These are phyloP conservation scores for Globisporangium rhizosaccharum DNA, from an alignment of 352 stramenopile genomes.

Conservation along the genomic window DNA sequence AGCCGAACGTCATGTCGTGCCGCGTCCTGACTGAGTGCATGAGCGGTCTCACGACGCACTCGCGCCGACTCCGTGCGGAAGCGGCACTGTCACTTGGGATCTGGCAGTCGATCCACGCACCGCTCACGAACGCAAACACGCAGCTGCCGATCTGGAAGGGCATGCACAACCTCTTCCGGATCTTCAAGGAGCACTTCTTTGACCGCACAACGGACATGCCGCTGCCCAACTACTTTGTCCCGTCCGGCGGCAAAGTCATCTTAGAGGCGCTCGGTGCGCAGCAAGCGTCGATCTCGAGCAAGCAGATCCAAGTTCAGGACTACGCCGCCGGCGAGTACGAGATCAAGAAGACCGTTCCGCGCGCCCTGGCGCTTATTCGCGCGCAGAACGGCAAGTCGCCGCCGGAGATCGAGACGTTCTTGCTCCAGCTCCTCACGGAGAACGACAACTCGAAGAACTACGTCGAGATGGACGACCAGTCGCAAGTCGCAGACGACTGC, in stretches of 20 bases:
- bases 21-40: constrained; percentile 82
- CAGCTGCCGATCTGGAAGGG: constrained; percentile 79
- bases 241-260: constrained; percentile 78
- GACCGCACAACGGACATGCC: constrained; percentile 77
- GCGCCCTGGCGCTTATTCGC: constrained; percentile 67
- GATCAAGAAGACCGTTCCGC: constrained; percentile 84
- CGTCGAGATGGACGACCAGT: constrained; percentile 84
- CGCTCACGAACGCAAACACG: constrained; percentile 76
- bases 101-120: constrained; percentile 83
- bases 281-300: constrained; percentile 76
- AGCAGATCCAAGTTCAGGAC: constrained; percentile 84
- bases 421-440: constrained; percentile 72
- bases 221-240: constrained; percentile 84
- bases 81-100: constrained; percentile 70
- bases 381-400: constrained; percentile 77
- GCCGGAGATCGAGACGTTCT: constrained; percentile 70
- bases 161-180: constrained; percentile 85
- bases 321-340: constrained; percentile 83
- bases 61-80: constrained; percentile 63
- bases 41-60: constrained; percentile 81
- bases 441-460: constrained; percentile 90
- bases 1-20: constrained; percentile 84
- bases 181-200: constrained; percentile 88
- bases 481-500: constrained; percentile 77
- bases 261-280: constrained; percentile 71